Evolutionary conservation across 2,329 filamentous ascomycete genomes (phyloP), one percentile per base, ranked within the genome.

Genomic region (Monilinia fructigena): DNA sequence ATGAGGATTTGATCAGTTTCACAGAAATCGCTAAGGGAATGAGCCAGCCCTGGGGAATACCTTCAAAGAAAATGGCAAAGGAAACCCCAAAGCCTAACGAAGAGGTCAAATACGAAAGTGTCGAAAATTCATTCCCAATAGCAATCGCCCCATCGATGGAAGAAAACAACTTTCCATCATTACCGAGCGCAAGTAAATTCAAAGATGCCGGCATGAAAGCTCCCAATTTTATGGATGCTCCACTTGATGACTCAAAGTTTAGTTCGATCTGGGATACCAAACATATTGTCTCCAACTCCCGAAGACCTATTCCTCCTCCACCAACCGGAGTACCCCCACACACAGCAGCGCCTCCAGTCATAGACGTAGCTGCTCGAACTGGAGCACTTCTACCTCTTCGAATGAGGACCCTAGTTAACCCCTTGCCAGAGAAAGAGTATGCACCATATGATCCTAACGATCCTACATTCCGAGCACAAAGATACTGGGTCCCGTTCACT

Each of bases 401-500:
- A 4, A 58, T 59, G 38, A 42, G 62, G 4, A 5, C 54, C 38
- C 28, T 65, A n/a, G 53, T 65, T 18, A 58, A 59, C 2, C 62
- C 62, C 26, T 38, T 65, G 23, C 53, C 62, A 12, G 56, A 63
- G n/a, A 55, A 55, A 61, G 55, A 62, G 35, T 63, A 58, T 45
- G 54, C 58, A 53, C 53, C 42, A 12, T 68, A 70, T 35, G 68
- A 74, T 63, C 74, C 74, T 5, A 42, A 68, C 14, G 66, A 56
- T 18, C 68, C 70, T 7, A 42, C 28, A 0, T 75, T 75, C 56
- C 65, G 70, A 20, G 60, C 61, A 14, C 52, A 66, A 11, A 62
- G 26, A 14, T 75, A 67, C 56, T 74, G 66, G 42, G 68, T 70
- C 54, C 4, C 55, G 0, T 59, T 70, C 23, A 59, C 68, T 16